Base-by-base conservation (phyloP, 257 asterid genomes). In the Leptodermis oblonga region DNA sequence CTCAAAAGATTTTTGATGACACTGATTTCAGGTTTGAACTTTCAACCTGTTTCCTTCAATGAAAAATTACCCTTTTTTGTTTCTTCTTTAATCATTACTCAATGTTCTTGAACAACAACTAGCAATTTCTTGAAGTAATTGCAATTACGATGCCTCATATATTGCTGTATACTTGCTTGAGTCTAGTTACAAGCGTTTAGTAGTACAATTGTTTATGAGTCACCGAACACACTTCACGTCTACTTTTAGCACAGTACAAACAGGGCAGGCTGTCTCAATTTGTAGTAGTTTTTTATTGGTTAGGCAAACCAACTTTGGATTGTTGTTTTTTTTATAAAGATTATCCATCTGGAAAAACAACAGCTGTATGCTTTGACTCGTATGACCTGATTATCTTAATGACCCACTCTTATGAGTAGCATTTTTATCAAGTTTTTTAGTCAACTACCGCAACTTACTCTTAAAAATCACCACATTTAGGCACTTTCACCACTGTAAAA, bases 11-110 rank as follows among this genome's bases (percentile, higher is more conserved):
- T 74, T 81, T 81, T 42, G 96, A 93, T 62, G 95, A 93, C 56
- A 52, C 91, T 54, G 99, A 93, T 81, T 83, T 87, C 95, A 90
- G 99, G 99, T 93, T 49, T n/a, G 62, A 4, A 62, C 9, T 20
- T 34, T 62, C 12, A 20, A 0, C 37, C 3, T 9, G 3, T n/a
- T 4, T 5, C 26, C 26, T 43, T 15, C 18, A 5, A 20, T 36
- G n/a, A 61, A 61, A 25, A 36, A 28, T 33, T 1, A 6, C 39
- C n/a, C n/a, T n/a, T n/a, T n/a, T n/a, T n/a, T n/a, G n/a, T 34
- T 34, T 34, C 6, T 34, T 34, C 39, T 34, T 34, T 34, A 2
- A 34, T 34, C 6, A 34, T 6, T 34, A 34, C 6, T 34, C 39
- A 3, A 34, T 34, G 39, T 34, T 34, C 39, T 34, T 34, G 39